Evolutionary conservation across 2,329 filamentous ascomycete species (phyloP).

Genomic region (Pleomassaria siparia): DNA sequence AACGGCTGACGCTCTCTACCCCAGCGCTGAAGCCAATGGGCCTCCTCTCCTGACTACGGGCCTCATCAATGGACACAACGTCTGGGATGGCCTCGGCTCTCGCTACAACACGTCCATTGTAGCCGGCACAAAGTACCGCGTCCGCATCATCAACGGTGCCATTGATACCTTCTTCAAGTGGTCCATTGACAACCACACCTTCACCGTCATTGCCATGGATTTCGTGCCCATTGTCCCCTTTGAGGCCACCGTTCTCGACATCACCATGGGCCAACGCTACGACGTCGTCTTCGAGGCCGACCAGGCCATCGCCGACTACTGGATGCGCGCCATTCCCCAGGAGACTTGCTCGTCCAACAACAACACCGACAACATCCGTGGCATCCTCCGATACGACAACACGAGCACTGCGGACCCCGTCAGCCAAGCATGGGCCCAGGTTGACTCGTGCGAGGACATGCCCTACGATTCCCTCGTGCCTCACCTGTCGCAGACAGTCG

Average conservation of each 20-base stretch:
- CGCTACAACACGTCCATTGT: conserved; percentile 17
- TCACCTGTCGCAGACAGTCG: conserved; percentile 14
- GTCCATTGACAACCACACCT: conserved; percentile 38
- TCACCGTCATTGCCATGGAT: conserved; percentile 34
- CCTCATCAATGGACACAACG: conserved; percentile 26
- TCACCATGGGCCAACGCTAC: conserved; percentile 34
- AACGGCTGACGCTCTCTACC: conserved; percentile 20
- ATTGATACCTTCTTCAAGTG: conserved; percentile 20
- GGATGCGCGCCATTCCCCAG: conserved; percentile 38
- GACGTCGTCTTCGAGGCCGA: conserved; percentile 34
- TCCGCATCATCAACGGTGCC: conserved; percentile 13
- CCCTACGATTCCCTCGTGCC: conserved; percentile 23
- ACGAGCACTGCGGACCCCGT: conserved; percentile 32
- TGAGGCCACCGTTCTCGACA: conserved; percentile 28
- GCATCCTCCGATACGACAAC: conserved; percentile 39
- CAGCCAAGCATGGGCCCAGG: conserved; percentile 20
- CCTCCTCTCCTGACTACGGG: conserved; percentile 17
- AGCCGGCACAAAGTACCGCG: conserved; percentile 6
- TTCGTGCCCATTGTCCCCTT: conserved; percentile 39
- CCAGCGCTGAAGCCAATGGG: conserved; percentile 20
- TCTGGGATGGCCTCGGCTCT: conserved; percentile 17
- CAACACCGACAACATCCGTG: conserved; percentile 34
- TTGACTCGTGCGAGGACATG: conserved; percentile 40
- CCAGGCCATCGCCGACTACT: conserved; percentile 28
- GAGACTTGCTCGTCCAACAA: conserved; percentile 21